Evolutionary conservation across 106 monocot genomes (phyloP), one percentile per base, ranked within the genome.

Genomic region (Ottelia alismoides): DNA sequence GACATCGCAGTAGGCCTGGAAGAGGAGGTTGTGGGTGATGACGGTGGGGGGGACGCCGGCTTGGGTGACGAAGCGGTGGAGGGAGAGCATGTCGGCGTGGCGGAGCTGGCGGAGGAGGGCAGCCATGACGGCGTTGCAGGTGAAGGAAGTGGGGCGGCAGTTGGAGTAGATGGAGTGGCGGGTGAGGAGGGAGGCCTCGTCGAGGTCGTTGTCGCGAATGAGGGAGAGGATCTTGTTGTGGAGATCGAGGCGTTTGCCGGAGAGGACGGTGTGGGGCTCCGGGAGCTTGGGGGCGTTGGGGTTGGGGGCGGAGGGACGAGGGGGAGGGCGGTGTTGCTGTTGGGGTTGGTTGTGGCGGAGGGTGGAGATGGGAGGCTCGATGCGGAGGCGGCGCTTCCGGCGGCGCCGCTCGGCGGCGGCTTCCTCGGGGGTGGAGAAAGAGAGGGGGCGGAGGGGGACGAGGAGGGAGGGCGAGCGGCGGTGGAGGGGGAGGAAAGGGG

Each of bases 131-230:
- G 89, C 88, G 67, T 89, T 85, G 78, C 71, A 76, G 49, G 96
- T 98, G 72, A 79, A 96, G 45, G 82, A 45, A n/a, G 96, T 85
- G 29, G 89, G 96, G 17, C 89, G 75, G 74, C 96, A 96, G 71
- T 96, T 96, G 58, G 96, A 96, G 70, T 96, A 89, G 71, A 96
- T 89, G 49, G 96, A 89, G 63, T 96, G 96, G 44, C 96, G 80
- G n/a, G 82, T 82, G 65, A 96, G 69, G 31, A 96, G 81, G 11
- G 96, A 64, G 29, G 96, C 96, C 68, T 96, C 88, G 25, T 84
- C 79, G 61, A 96, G 81, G 56, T 96, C 88, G 69, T 79, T 79
- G 21, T 69, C 70, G 27, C 81, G 78, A 65, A 85, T 76, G 2
- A 89, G 74, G 49, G 56, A 65, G 20, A 96, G 64, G 65, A 96